Percentiles rank a stretch among this genome's conserved stretches.
These are phyloP conservation scores for Beta macrorhiza DNA, from an alignment of 179 eudicot genomes.

Conservation along the genomic window DNA sequence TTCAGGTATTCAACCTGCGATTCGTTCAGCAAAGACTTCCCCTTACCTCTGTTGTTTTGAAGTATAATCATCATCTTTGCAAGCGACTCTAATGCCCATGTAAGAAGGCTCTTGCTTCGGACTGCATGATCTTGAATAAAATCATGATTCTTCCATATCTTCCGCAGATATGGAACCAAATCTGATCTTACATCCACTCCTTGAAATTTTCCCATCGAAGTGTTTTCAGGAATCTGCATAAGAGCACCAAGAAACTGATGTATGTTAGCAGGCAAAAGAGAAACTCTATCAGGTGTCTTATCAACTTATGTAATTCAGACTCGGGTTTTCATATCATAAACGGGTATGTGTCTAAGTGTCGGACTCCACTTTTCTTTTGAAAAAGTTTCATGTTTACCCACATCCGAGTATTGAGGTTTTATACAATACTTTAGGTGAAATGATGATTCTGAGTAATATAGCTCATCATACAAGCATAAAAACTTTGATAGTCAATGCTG, in stretches of 20 bases:
- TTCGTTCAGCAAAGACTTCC: background rate
- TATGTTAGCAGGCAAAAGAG: background rate
- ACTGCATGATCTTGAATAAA: constrained; percentile 2
- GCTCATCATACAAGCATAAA: background rate
- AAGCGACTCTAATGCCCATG: constrained; percentile 13
- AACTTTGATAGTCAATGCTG: background rate
- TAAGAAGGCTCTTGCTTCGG: background rate
- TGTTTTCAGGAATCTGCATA: background rate
- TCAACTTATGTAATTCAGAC: background rate
- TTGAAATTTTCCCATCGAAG: background rate
- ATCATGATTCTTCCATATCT: background rate
- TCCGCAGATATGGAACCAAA: constrained; percentile 2
- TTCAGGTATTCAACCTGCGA: constrained; percentile 3
- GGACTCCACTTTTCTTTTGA: background rate
- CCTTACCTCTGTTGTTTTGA: background rate
- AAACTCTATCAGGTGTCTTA: background rate
- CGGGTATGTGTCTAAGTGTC: background rate
- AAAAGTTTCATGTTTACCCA: background rate
- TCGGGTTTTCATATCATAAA: background rate
- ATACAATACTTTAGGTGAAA: background rate
- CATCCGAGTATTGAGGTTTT: background rate
- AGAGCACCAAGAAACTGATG: background rate
- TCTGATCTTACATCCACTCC: constrained; percentile 11
- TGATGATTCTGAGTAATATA: background rate
- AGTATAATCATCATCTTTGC: constrained; percentile 10